phyloP scores from a whole-genome alignment of 106 monocot genomes.

The Vanilla planifolia region DNA sequence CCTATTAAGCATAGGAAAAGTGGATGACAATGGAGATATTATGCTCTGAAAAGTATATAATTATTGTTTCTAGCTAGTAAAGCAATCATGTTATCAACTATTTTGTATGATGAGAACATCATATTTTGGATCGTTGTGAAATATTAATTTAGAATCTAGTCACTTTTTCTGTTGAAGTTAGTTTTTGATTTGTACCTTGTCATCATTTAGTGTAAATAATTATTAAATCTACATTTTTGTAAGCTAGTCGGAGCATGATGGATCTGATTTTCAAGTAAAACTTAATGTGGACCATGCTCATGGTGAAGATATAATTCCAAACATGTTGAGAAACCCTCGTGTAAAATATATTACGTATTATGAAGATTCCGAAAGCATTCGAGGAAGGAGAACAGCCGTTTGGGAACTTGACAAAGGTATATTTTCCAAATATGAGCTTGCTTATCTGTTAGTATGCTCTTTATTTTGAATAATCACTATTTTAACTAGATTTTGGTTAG shows the following conservation, averaged over 20 bases:
- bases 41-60: no score
- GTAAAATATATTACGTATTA: conserved; percentile 95
- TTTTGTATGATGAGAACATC: no score
- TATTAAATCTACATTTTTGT: conserved; percentile 2
- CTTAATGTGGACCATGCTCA: conserved; percentile 60
- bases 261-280: conserved; percentile 76
- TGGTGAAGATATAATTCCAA: conserved; percentile 71
- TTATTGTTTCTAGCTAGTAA: no score
- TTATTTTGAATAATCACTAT: no score
- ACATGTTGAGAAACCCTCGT: conserved; percentile 74
- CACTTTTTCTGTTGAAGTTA: not conserved
- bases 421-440: not conserved
- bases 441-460: not conserved
- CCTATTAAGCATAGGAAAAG: no score
- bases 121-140: no score
- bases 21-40: no score
- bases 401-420: conserved; percentile 99
- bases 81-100: no score
- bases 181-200: not conserved
- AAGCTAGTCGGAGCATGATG: conserved; percentile 89
- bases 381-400: conserved; percentile 85
- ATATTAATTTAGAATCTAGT: no score
- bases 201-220: not conserved
- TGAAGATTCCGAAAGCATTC: conserved; percentile 90
- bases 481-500: no score